Evolutionary conservation across 1,139 yeast genomes (phyloP).

Genomic region (Geotrichum bryndzae): DNA sequence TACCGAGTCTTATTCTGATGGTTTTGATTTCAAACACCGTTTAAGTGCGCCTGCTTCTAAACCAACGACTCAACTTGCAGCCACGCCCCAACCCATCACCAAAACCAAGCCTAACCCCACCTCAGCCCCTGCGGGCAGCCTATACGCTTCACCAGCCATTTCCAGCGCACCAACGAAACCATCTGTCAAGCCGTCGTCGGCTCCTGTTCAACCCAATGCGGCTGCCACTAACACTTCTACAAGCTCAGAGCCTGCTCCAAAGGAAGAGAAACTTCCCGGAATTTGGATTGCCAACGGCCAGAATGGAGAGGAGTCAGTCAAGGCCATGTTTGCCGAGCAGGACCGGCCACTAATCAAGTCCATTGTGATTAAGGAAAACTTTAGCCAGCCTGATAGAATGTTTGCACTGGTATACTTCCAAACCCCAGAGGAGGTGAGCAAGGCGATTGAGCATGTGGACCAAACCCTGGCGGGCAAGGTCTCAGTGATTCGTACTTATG

Average conservation of each 20-base stretch:
- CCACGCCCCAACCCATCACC: conserved; percentile 4
- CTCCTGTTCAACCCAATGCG: background rate
- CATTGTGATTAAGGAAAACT: conserved; percentile 30
- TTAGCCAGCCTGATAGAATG: conserved; percentile 28
- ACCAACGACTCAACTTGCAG: background rate
- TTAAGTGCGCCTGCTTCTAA: conserved; percentile 1
- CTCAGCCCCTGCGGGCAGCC: conserved; percentile 5
- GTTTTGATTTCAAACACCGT: conserved; percentile 48
- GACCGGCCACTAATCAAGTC: conserved; percentile 33
- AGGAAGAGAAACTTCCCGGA: conserved; percentile 28
- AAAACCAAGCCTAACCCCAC: conserved; percentile 10
- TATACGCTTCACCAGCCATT: background rate
- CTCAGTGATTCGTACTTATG: conserved; percentile 12
- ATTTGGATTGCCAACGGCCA: conserved; percentile 39
- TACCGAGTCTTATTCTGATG: conserved; percentile 42
- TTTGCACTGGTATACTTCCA: conserved; percentile 38
- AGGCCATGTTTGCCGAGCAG: conserved; percentile 31
- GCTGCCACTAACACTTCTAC: background rate
- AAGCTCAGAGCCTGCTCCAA: background rate
- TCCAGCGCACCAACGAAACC: background rate
- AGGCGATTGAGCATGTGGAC: conserved; percentile 35
- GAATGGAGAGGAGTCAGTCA: conserved; percentile 32
- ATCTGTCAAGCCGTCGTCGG: conserved; percentile 1
- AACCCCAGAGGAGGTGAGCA: conserved; percentile 33
- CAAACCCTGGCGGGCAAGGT: conserved; percentile 21